Evolutionary conservation across 371 early-diverging fungal genomes (phyloP).

Genomic region (Parasitella parasitica): DNA sequence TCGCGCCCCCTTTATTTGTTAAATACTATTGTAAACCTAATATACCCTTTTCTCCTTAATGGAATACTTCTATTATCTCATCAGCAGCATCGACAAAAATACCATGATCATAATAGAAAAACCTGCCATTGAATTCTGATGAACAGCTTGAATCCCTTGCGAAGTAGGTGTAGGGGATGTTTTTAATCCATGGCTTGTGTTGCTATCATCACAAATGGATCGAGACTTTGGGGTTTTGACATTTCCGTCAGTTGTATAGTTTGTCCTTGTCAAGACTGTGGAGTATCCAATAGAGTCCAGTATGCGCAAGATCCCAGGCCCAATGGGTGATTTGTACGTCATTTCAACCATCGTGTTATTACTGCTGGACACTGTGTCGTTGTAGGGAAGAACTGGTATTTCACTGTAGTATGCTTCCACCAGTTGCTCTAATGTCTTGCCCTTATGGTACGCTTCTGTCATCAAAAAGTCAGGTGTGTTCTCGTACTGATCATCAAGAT

Average conservation of each 20-base stretch:
- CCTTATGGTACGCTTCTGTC: conserved; percentile 26
- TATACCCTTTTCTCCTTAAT: neutral
- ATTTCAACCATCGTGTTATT: conserved; percentile 11
- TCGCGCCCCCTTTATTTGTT: neutral
- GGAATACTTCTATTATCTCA: neutral
- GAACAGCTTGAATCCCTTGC: neutral
- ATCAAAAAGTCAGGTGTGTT: conserved; percentile 45
- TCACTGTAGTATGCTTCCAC: conserved; percentile 21
- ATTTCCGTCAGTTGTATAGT: conserved; percentile 36
- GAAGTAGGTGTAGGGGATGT: conserved; percentile 12
- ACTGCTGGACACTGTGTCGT: conserved; percentile 2
- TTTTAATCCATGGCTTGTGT: conserved; percentile 23
- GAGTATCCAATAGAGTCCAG: conserved; percentile 49
- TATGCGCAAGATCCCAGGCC: conserved; percentile 47
- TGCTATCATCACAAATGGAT: conserved; percentile 35
- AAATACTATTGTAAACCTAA: too few species aligned
- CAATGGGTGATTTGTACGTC: conserved; percentile 41
- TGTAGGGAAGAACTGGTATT: conserved; percentile 33
- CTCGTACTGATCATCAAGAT: conserved; percentile 35
- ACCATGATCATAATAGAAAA: neutral
- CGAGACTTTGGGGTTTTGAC: conserved; percentile 28
- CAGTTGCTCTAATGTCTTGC: conserved; percentile 31
- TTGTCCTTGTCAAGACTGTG: conserved; percentile 37
- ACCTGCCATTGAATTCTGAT: neutral
- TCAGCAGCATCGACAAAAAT: neutral